Base-by-base conservation (phyloP, 805 yeast species). In the Pichia nanzhaoensis region DNA sequence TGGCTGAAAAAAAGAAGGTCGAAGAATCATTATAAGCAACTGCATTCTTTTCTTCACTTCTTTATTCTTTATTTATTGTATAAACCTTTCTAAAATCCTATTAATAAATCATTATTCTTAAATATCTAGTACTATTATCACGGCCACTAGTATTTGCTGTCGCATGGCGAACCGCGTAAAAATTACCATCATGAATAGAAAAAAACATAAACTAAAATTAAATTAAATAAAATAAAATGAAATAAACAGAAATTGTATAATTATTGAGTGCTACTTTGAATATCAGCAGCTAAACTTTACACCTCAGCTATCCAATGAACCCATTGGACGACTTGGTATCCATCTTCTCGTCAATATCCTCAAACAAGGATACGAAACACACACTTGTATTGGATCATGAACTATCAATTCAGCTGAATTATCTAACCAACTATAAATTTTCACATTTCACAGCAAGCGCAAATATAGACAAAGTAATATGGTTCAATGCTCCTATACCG, bases 1-100 rank as follows among this genome's bases (percentile, higher is more conserved):
- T 84, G 65, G 91, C 89, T 56, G 80, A 81, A 63, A 74, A 80
- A 69, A 83, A 84, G 74, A 75, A 74, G 55, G 71, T 74, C 50
- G 82, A 77, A 62, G 80, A 75, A 12, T 64, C 28, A 7, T 24
- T 24, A 24, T 24, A 24, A 10, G 10, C 10, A 24, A 6, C 35
- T 16, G 19, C 5, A n/a, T 33, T 16, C 35, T 33, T 4, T 33
- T 33, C 10, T 33, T 10, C 19, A 12, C 7, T n/a, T 33, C 16
- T 8, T 6, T 8, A 4, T 16, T 13, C 10, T 14, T 33, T 33
- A 18, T 16, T 16, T 8, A 34, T 19, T 19, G n/a, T 18, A 18
- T 8, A 20, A 12, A 24, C 28, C 28, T 10, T 24, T 24, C 10
- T 24, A 7, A 24, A 24, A 24, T n/a, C n/a, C 28, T 24, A 24